Evolutionary conservation across 164 flowering plant species (phyloP).

Genomic region (Malania oleifera): DNA sequence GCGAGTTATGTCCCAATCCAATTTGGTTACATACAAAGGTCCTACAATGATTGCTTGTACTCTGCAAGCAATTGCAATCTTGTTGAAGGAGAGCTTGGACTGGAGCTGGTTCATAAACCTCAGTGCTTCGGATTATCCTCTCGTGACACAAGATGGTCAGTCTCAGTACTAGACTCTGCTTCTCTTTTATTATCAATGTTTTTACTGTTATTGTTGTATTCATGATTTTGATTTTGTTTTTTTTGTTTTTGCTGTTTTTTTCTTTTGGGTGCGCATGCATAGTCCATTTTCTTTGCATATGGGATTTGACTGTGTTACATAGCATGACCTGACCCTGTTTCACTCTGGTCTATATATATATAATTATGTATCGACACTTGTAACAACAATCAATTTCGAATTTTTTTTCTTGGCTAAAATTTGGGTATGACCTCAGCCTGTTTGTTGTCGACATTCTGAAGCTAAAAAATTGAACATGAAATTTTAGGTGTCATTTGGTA

Average conservation of each 20-base stretch:
- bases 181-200: not conserved
- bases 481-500: too few species aligned
- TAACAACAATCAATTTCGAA: too few species aligned
- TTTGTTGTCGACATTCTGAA: not conserved
- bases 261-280: not conserved
- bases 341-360: too few species aligned
- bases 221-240: not conserved
- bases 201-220: not conserved
- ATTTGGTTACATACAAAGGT: conserved; percentile 95
- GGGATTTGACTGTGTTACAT: too few species aligned
- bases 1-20: conserved; percentile 81
- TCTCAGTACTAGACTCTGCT: conserved; percentile 38
- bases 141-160: conserved; percentile 96
- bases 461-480: not conserved
- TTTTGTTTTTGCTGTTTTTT: not conserved
- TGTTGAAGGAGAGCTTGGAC: conserved; percentile 67
- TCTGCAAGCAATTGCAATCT: conserved; percentile 83
- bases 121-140: conserved; percentile 98
- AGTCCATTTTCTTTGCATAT: too few species aligned
- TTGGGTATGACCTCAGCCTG: too few species aligned
- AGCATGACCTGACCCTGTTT: too few species aligned
- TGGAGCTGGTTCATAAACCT: conserved; percentile 99
- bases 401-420: not conserved
- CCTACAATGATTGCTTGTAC: conserved; percentile 98
- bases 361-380: too few species aligned